Percentiles rank a stretch among this genome's conserved stretches.
Conservation (phyloP, 2,329 filamentous ascomycete species). For the Tympanopsis confertula region DNA sequence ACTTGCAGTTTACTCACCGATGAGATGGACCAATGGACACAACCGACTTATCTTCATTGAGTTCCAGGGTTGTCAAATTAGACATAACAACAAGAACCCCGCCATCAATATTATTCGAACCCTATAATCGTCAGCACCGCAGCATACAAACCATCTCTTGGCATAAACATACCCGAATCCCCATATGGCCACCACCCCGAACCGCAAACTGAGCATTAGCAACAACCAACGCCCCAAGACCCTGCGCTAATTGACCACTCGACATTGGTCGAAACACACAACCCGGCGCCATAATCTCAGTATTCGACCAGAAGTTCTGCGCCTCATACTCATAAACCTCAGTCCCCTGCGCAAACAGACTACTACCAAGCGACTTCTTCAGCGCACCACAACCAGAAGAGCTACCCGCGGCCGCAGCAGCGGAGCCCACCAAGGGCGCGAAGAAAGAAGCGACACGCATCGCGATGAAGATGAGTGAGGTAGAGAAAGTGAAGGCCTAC, state of each 20-base stretch:
- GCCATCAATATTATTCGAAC: constrained; percentile 6
- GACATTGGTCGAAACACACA: constrained; percentile 20
- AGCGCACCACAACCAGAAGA: constrained; percentile 4
- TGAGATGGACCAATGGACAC: constrained; percentile 4
- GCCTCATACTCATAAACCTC: constrained; percentile 16
- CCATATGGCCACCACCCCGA: constrained; percentile 20
- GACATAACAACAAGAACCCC: constrained; percentile 6
- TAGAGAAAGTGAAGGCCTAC: no score
- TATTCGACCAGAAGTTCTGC: constrained; percentile 20
- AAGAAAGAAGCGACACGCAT: no score
- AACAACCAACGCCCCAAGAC: constrained; percentile 9
- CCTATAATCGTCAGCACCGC: constrained; percentile 5
- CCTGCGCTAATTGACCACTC: constrained; percentile 11
- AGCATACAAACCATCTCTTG: neutral
- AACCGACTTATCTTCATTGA: constrained; percentile 6
- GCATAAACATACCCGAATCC: constrained; percentile 10
- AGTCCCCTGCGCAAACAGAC: constrained; percentile 10
- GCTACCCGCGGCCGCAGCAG: no score
- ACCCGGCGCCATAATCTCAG: constrained; percentile 16
- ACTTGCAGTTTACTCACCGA: constrained; percentile 6
- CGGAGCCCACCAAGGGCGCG: no score
- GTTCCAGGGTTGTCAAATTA: constrained; percentile 5
- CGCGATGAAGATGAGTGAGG: no score
- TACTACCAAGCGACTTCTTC: constrained; percentile 5
- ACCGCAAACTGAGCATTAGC: constrained; percentile 16